phyloP scores from a whole-genome alignment of 768 basidiomycete genomes.

The Tricholomella constricta region DNA sequence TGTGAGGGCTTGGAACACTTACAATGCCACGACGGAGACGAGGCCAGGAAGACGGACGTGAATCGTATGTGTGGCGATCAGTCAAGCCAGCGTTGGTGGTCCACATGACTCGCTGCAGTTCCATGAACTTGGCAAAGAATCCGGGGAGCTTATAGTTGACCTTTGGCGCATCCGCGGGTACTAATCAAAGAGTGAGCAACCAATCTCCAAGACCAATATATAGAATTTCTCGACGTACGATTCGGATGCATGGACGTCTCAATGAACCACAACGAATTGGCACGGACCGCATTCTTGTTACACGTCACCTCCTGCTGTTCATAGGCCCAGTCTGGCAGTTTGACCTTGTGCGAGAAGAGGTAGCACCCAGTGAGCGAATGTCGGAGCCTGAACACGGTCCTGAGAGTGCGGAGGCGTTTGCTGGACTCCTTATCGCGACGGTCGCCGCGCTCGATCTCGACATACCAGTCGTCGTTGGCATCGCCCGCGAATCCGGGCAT shows the following conservation, averaged over 20 bases:
- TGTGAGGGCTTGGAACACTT: too few relatives aligned
- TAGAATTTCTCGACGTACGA: conserved; percentile 47
- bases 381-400: conserved; percentile 79
- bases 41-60: conserved; percentile 93
- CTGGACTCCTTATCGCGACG: conserved; percentile 64
- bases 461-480: conserved; percentile 89
- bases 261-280: conserved; percentile 92
- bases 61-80: conserved; percentile 93
- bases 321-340: conserved; percentile 95
- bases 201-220: background rate
- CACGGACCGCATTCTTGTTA: conserved; percentile 92
- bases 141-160: conserved; percentile 92
- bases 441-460: conserved; percentile 80
- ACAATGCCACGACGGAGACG: conserved; percentile 89
- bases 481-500: conserved; percentile 85
- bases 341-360: conserved; percentile 97
- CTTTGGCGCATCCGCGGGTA: conserved; percentile 67
- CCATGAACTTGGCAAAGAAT: conserved; percentile 89
- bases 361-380: conserved; percentile 93
- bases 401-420: conserved; percentile 74
- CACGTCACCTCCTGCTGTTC: conserved; percentile 99
- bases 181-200: conserved; percentile 39
- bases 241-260: conserved; percentile 80
- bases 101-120: conserved; percentile 96
- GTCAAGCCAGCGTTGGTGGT: conserved; percentile 94